Evolutionary conservation across 2,329 filamentous ascomycete species (phyloP).

Genomic region (Canariomyces notabilis): DNA sequence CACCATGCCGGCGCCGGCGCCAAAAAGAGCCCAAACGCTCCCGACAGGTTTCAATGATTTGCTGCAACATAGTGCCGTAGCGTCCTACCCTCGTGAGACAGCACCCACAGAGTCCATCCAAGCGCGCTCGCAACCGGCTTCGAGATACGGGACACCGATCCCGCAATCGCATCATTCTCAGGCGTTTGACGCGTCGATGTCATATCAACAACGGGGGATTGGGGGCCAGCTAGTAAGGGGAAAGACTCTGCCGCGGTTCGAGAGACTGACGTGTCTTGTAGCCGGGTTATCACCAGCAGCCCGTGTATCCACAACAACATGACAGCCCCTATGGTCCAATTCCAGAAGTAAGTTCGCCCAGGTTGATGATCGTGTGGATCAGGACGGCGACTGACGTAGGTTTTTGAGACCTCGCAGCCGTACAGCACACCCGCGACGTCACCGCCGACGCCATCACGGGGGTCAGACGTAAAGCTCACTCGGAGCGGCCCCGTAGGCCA

Average conservation of each 20-base stretch:
- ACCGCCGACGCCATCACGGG: conserved; percentile 41
- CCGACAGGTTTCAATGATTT: conserved; percentile 41
- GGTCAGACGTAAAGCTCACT: conserved; percentile 34
- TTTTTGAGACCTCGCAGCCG: conserved; percentile 28
- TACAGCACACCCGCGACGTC: conserved; percentile 51
- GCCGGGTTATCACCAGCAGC: conserved; percentile 21
- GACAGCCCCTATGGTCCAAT: conserved; percentile 26
- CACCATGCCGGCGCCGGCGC: conserved; percentile 40
- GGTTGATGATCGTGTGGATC: neutral
- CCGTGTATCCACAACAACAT: conserved; percentile 21
- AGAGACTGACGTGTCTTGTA: conserved; percentile 15
- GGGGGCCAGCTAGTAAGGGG: conserved; percentile 20
- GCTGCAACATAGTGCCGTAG: conserved; percentile 39
- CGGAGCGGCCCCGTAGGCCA: conserved; percentile 34
- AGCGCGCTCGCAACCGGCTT: conserved; percentile 34
- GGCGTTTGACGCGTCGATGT: conserved; percentile 28
- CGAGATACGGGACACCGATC: conserved; percentile 36
- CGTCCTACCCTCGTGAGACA: conserved; percentile 26
- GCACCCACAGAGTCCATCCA: conserved; percentile 27
- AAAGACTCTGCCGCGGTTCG: neutral
- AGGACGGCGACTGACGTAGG: conserved; percentile 3
- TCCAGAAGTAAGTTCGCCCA: conserved; percentile 22
- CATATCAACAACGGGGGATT: conserved; percentile 26
- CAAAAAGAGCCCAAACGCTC: conserved; percentile 35
- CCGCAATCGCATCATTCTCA: conserved; percentile 27